Conservation (phyloP, 148 eudicot genomes). For the Nyssa sinensis region DNA sequence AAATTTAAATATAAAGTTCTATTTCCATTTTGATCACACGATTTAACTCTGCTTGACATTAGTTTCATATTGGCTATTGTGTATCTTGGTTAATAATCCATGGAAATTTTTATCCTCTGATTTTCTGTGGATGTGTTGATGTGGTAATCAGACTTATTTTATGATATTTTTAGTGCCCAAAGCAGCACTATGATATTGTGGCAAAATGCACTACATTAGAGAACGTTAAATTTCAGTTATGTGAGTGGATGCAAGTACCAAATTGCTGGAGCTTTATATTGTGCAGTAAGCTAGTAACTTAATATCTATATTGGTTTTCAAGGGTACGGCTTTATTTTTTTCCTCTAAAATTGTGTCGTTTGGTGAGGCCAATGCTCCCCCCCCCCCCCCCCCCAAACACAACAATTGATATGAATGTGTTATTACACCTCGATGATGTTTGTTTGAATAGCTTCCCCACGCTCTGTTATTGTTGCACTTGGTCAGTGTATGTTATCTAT, state of each 20-base stretch:
- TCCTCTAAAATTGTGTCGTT: no score
- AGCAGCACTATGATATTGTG: neutral
- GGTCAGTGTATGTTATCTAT: neutral
- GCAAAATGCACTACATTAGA: slow-evolving; percentile 5
- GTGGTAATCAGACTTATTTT: neutral
- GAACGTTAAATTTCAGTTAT: neutral
- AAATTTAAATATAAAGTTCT: neutral
- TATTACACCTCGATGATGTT: neutral
- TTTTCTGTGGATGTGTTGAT: slow-evolving; percentile 1
- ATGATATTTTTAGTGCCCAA: no score
- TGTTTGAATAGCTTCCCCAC: neutral
- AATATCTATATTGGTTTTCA: neutral
- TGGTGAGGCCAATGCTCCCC: no score
- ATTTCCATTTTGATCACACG: neutral
- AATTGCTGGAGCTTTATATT: neutral
- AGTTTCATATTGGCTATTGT: neutral
- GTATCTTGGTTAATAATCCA: neutral
- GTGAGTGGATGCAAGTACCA: neutral
- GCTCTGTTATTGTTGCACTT: neutral
- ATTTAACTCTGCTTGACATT: neutral
- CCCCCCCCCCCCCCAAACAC: no score
- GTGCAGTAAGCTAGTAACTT: neutral
- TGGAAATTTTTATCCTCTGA: neutral
- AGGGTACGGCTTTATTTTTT: no score
- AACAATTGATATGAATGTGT: no score